A percentile compares a stretch with the other conserved stretches of the same genome.
Conservation (phyloP, 495 filamentous ascomycete species). For the Amphirosellinia nigrospora region DNA sequence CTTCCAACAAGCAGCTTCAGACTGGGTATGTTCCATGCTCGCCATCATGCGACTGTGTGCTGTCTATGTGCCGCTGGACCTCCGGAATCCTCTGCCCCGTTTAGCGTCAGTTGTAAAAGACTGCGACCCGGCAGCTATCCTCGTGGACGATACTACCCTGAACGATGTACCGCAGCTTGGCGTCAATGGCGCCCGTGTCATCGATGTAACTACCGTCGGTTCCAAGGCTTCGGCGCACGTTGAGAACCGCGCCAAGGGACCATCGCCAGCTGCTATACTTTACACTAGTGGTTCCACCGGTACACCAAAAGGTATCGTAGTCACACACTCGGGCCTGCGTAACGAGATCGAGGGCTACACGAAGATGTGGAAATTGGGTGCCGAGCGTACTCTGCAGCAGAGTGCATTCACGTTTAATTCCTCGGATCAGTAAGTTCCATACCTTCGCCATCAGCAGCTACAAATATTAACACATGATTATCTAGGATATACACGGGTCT, state of each 20-base stretch:
- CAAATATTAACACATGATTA: not conserved
- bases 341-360: constrained; percentile 30
- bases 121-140: constrained; percentile 33
- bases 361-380: constrained; percentile 19
- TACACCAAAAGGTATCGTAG: constrained; percentile 51
- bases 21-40: constrained; percentile 59
- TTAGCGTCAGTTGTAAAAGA: constrained; percentile 29
- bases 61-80: constrained; percentile 61
- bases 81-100: constrained; percentile 35
- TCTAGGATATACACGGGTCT: constrained; percentile 36
- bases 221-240: not conserved
- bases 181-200: not conserved
- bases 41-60: constrained; percentile 57
- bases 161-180: constrained; percentile 34
- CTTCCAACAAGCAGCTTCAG: constrained; percentile 41
- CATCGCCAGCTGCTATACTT: constrained; percentile 41
- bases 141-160: constrained; percentile 53
- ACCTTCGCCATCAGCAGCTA: not conserved
- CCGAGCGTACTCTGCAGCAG: constrained; percentile 39
- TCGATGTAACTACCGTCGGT: not conserved
- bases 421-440: constrained; percentile 26
- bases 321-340: constrained; percentile 37
- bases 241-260: not conserved
- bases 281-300: constrained; percentile 59
- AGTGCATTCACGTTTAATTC: constrained; percentile 42